Evolutionary conservation across 305 asterid species (phyloP), one percentile per base, ranked within the genome.

Genomic region (Fraxinus greggii): DNA sequence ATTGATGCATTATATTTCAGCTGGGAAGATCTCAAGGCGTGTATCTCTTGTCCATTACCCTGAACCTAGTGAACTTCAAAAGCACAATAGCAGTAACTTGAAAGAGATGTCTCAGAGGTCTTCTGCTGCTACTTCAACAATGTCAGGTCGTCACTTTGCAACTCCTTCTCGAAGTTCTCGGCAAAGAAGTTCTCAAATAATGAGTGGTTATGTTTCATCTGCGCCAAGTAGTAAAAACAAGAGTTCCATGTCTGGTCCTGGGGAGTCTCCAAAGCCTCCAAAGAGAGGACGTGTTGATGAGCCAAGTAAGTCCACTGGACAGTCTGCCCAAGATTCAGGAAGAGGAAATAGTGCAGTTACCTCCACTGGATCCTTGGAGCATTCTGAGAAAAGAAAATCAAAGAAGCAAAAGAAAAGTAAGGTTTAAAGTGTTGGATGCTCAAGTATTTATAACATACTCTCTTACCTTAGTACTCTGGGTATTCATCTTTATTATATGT

Each of bases 11-110:
- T 61, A 65, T 77, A 74, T 73, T 51, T 78, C 92, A 94, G 98
- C 86, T 80, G 97, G 97, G 74, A 92, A 88, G 91, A 91, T 94
- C 79, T 88, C 95, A 1, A 87, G 89, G 21, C 88, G 83, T 19
- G 91, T 92, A 61, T 90, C 96, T 72, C 83, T 94, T 67, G 76
- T 92, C 83, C 92, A 87, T 84, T 92, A 93, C 83, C 96, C 97
- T 0, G 97, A 92, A 28, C 93, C 97, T 1, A 77, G 86, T 81
- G 97, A 92, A 83, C 42, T 90, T 48, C 85, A 72, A 67, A 88
- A 84, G 77, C 86, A 89, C 56, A 86, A 80, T 67, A 85, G 0
- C 78, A 70, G 42, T 9, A 76, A 48, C 78, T 28, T 61, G 75
- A 82, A 89, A 79, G 88, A 42, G 48, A 83, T 81, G 82, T 84